A percentile compares a stretch with the other conserved stretches of the same genome.
phyloP scores from a whole-genome alignment of 2,329 filamentous ascomycete species.

The Diaporthe nobilis region DNA sequence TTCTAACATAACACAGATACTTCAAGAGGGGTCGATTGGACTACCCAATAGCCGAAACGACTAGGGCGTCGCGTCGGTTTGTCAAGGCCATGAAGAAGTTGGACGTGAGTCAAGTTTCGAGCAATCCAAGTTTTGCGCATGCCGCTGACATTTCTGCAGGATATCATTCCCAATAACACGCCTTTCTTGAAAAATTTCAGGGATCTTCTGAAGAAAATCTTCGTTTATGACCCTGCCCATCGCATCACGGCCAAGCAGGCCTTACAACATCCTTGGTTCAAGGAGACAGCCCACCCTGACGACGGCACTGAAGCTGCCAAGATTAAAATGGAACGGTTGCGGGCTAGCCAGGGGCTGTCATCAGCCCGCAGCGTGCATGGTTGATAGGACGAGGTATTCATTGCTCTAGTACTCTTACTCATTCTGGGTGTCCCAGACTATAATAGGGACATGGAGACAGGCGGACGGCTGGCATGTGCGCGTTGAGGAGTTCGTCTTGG shows the following conservation, averaged over 20 bases:
- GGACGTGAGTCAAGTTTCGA: conserved; percentile 61
- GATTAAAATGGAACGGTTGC: conserved; percentile 69
- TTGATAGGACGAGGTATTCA: conserved; percentile 38
- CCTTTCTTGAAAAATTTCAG: conserved; percentile 74
- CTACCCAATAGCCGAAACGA: conserved; percentile 75
- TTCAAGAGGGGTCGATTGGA: conserved; percentile 77
- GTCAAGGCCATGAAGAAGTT: conserved; percentile 81
- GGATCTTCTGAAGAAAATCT: conserved; percentile 76
- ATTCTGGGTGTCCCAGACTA: conserved; percentile 36
- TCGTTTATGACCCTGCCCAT: conserved; percentile 75
- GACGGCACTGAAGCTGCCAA: conserved; percentile 78
- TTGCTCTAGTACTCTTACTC: conserved; percentile 32
- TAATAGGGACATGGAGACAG: conserved; percentile 32
- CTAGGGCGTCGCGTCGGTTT: conserved; percentile 74
- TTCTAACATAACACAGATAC: conserved; percentile 64
- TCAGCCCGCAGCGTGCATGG: conserved; percentile 41
- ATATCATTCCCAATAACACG: conserved; percentile 74
- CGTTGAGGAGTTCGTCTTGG: conserved; percentile 35
- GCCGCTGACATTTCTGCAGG: conserved; percentile 57
- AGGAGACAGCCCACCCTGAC: conserved; percentile 72
- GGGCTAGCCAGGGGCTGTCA: conserved; percentile 56
- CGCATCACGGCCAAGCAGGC: conserved; percentile 78
- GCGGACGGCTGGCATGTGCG: conserved; percentile 36
- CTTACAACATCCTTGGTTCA: conserved; percentile 78
- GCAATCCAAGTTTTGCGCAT: neutral